A percentile compares a stretch with the other conserved stretches of the same genome.
These are phyloP conservation scores for Leccinum pellstonianum DNA, from an alignment of 768 basidiomycete species.

Conservation along the genomic window DNA sequence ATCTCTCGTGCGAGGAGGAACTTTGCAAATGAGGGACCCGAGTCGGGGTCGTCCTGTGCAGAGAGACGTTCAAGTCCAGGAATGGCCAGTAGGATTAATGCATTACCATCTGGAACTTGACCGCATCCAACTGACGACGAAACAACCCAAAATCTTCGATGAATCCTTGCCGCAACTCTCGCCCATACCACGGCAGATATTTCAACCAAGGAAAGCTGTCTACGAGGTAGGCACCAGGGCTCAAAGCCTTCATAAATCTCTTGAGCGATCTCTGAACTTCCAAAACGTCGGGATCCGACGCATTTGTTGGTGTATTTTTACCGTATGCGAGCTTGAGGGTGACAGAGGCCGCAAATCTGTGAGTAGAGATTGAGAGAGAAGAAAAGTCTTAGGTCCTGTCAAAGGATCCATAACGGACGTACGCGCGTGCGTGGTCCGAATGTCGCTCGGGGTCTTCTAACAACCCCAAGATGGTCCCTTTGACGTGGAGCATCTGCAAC, in stretches of 20 bases:
- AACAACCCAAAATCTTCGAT: constrained; percentile 47
- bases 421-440: constrained; percentile 32
- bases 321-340: constrained; percentile 22
- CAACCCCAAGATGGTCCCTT: constrained; percentile 9
- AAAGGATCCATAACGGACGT: constrained; percentile 35
- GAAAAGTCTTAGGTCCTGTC: not conserved
- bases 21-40: constrained; percentile 49
- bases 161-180: constrained; percentile 51
- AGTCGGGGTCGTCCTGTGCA: constrained; percentile 14
- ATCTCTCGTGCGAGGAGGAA: constrained; percentile 51
- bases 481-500: constrained; percentile 38
- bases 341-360: constrained; percentile 19
- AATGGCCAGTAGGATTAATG: not conserved
- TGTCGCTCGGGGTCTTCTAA: constrained; percentile 13
- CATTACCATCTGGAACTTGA: constrained; percentile 43
- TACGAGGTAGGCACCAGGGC: constrained; percentile 34
- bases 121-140: constrained; percentile 43
- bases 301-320: constrained; percentile 13
- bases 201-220: constrained; percentile 32
- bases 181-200: constrained; percentile 58
- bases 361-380: not conserved
- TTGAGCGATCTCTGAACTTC: constrained; percentile 19
- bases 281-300: constrained; percentile 19
- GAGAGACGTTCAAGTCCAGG: not conserved
- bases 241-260: constrained; percentile 23